A percentile compares a stretch with the other conserved stretches of the same genome.
Conservation (phyloP, 768 basidiomycete genomes). For the Boletales sp. region DNA sequence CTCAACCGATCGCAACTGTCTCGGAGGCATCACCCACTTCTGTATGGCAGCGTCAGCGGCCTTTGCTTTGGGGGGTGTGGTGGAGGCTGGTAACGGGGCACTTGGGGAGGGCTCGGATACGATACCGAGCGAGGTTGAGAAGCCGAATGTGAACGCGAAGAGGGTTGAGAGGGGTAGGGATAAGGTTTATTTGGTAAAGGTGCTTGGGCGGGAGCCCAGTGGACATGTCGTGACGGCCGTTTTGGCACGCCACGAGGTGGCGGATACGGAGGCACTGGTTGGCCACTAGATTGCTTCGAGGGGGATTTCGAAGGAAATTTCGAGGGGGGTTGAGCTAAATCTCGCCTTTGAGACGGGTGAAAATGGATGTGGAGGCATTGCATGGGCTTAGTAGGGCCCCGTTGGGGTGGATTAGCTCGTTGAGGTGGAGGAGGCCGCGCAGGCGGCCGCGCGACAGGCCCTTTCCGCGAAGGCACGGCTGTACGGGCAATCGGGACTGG, state of each 20-base stretch:
- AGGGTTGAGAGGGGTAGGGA: slow-evolving; percentile 21
- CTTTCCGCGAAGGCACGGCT: slow-evolving; percentile 12
- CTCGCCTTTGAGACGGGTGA: slow-evolving; percentile 23
- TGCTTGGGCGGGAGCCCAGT: slow-evolving; percentile 29
- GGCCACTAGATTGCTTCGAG: slow-evolving; percentile 3
- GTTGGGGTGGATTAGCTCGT: slow-evolving; percentile 11
- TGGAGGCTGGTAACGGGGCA: slow-evolving; percentile 22
- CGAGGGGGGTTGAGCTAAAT: slow-evolving; percentile 1
- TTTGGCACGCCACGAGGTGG: slow-evolving; percentile 18
- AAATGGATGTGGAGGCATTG: slow-evolving; percentile 25
- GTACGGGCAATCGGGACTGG: slow-evolving; percentile 10
- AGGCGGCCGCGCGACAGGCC: slow-evolving; percentile 9
- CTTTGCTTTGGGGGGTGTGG: slow-evolving; percentile 1
- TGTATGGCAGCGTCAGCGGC: background rate
- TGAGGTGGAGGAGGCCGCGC: slow-evolving; percentile 11
- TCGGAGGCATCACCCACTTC: slow-evolving; percentile 15
- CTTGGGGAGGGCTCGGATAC: background rate
- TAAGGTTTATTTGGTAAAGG: slow-evolving; percentile 22
- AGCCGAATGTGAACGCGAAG: slow-evolving; percentile 4
- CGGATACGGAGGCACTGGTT: slow-evolving; percentile 17
- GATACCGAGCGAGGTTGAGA: slow-evolving; percentile 5
- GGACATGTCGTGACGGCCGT: slow-evolving; percentile 21
- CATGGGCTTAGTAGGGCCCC: slow-evolving; percentile 11
- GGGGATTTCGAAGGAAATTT: background rate
- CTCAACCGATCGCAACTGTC: slow-evolving; percentile 14